Evolutionary conservation across 805 yeast species (phyloP).

Genomic region (Metschnikowia peoriensis): DNA sequence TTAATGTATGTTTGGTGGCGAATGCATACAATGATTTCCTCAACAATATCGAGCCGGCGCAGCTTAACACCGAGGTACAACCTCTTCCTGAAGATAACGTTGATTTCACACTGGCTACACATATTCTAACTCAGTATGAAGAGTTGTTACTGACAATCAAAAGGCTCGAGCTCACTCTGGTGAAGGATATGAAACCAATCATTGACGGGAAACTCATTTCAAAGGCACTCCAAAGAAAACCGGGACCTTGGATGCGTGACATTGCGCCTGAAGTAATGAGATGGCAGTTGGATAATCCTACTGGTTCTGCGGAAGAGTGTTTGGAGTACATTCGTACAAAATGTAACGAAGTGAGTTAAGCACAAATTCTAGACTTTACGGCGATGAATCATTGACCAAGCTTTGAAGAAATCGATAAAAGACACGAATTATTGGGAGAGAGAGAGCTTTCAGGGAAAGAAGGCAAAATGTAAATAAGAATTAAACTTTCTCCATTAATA

Average conservation of each 20-base stretch:
- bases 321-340: constrained; percentile 38
- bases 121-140: constrained; percentile 27
- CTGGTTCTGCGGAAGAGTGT: constrained; percentile 52
- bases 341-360: constrained; percentile 6
- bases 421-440: no score
- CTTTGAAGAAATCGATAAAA: no score
- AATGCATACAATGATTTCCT: constrained; percentile 33
- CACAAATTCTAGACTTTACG: no score
- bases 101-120: background rate
- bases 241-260: constrained; percentile 84
- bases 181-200: constrained; percentile 56
- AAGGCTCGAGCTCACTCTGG: constrained; percentile 37
- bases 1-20: constrained; percentile 44
- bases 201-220: constrained; percentile 74
- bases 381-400: no score
- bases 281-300: constrained; percentile 81
- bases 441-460: no score
- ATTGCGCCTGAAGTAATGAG: constrained; percentile 53
- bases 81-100: background rate
- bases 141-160: constrained; percentile 31
- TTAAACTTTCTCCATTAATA: no score
- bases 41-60: background rate
- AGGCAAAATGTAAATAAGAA: no score
- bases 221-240: constrained; percentile 51
- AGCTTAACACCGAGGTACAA: constrained; percentile 2